Base-by-base conservation (phyloP, 768 basidiomycete species). In the Coprinopsis strossmayeri region DNA sequence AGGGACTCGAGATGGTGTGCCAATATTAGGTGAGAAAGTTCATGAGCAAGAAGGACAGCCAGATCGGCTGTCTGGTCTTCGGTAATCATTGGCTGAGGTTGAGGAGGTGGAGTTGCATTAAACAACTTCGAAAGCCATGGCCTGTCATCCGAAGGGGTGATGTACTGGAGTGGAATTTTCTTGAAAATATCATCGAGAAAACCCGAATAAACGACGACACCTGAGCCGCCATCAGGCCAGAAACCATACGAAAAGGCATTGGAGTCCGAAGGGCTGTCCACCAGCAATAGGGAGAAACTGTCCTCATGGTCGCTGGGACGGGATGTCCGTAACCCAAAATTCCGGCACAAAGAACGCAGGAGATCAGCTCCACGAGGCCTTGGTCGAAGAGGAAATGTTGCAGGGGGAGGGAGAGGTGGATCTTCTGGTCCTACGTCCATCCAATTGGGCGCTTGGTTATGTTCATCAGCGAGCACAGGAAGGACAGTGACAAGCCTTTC, bases 221-320 rank as follows among this genome's bases (percentile, higher is more conserved):
- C 95, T 50, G 91, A 93, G 0, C 84, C 90, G 30, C 90, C 87
- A 57, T 92, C 81, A 2, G 90, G 86, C 11, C 91, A 91, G 55
- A 97, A 98, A 1, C 95, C 95, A 60, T 94, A 97, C 1, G 87
- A 90, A 64, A 99, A 96, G 1, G 96, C 95, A 59, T 97, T 99
- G 7, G 80, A 76, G 1, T 81, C 72, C 51, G 89, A 84, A 0
- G 90, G 84, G 52, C 84, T 82, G 44, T 97, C 90, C 39, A 95
- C 80, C n/a, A 99, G 63, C 37, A 99, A 74, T 4, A 99, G 69
- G 27, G 90, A 87, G 61, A 94, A 98, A 0, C 92, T 92, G 24
- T 91, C 89, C 0, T 7, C 7, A 32, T 38, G 91, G 91, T 9
- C 87, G 69, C 38, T 84, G 76, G 18, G 71, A 10, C 53, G 49